Conservation (phyloP, 1,284 basidiomycete genomes). For the Leccinum fallax region DNA sequence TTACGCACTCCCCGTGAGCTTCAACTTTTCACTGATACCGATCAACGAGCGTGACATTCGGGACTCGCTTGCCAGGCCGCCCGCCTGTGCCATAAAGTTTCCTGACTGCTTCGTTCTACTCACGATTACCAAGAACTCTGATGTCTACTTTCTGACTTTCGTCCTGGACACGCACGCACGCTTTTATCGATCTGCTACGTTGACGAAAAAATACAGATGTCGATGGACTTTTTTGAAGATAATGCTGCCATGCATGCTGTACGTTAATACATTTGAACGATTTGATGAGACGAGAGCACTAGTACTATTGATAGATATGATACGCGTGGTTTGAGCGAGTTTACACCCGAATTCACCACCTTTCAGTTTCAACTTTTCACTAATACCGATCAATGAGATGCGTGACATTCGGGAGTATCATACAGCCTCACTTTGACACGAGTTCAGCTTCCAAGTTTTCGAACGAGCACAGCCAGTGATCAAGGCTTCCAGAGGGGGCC, state of each 20-base stretch:
- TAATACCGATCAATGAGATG: not conserved
- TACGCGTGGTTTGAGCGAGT: not conserved
- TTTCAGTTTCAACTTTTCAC: not conserved
- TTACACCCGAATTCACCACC: not conserved
- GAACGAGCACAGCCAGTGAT: not conserved
- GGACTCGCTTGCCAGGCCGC: not conserved
- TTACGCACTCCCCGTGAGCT: no score
- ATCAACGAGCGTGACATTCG: no score
- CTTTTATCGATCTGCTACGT: not conserved
- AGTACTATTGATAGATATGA: not conserved
- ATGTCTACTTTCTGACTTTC: not conserved
- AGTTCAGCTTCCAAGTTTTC: not conserved
- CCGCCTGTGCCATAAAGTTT: not conserved
- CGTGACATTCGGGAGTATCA: not conserved
- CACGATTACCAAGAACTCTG: not conserved
- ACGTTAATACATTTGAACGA: not conserved
- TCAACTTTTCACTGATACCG: no score
- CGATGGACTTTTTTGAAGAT: not conserved
- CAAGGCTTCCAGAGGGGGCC: not conserved
- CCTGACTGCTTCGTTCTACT: not conserved
- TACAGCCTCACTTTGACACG: not conserved
- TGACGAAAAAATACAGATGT: not conserved
- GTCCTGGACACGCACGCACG: not conserved
- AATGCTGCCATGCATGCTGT: not conserved
- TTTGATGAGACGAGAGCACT: not conserved